Percentiles rank a stretch among this genome's conserved stretches.
Conservation (phyloP, 441 rosid species). For the Daphne laureola region DNA sequence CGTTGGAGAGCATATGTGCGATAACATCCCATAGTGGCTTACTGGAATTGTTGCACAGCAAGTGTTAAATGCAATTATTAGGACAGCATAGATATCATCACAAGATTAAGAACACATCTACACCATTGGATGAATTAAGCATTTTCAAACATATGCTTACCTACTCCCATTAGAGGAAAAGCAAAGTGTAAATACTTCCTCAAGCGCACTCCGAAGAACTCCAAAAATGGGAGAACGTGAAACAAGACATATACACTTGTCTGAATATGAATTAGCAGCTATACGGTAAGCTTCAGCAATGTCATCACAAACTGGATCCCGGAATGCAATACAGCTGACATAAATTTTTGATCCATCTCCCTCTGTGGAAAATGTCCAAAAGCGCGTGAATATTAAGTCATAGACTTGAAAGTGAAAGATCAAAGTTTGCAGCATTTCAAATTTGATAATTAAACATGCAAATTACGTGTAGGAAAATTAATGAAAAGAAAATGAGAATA, state of each 20-base stretch:
- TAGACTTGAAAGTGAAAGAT: too few species aligned
- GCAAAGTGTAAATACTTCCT: conserved; percentile 84
- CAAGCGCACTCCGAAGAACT: conserved; percentile 69
- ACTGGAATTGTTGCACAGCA: conserved; percentile 55
- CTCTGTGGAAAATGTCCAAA: conserved; percentile 43
- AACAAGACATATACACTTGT: conserved; percentile 91
- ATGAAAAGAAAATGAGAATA: too few species aligned
- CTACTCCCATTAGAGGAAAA: conserved; percentile 84
- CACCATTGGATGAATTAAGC: not conserved
- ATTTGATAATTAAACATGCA: too few species aligned
- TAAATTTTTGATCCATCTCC: conserved; percentile 98
- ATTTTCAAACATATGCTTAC: conserved; percentile 26
- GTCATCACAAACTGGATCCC: conserved; percentile 95
- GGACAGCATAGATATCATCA: conserved; percentile 10
- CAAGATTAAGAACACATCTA: not conserved
- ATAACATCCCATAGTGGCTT: conserved; percentile 93
- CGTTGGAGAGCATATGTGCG: conserved; percentile 62
- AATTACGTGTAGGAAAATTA: too few species aligned
- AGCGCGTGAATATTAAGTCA: too few species aligned
- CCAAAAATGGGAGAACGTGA: conserved; percentile 83
- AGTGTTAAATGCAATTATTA: conserved; percentile 23
- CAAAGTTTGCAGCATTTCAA: too few species aligned
- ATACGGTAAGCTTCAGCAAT: conserved; percentile 85
- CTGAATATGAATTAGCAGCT: conserved; percentile 78
- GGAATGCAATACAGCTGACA: conserved; percentile 89